phyloP scores from a whole-genome alignment of 805 yeast genomes.

The Osmozyma mogii region DNA sequence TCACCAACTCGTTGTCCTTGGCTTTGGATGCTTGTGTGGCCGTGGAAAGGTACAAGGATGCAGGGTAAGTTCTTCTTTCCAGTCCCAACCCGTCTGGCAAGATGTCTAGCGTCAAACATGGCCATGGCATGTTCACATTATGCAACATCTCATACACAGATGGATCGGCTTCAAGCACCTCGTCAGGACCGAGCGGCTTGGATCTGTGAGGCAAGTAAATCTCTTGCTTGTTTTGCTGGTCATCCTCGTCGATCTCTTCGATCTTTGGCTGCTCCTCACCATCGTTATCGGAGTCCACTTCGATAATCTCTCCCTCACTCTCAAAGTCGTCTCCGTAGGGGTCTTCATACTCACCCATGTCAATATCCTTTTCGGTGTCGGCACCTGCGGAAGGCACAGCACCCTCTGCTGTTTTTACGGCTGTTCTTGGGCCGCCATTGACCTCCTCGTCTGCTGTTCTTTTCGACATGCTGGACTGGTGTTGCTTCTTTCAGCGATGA shows the following conservation, averaged over 20 bases:
- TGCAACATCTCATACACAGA: slow-evolving; percentile 95
- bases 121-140: slow-evolving; percentile 92
- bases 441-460: slow-evolving; percentile 11
- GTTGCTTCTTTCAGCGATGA: too few relatives aligned
- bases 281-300: slow-evolving; percentile 57
- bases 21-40: slow-evolving; percentile 89
- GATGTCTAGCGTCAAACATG: slow-evolving; percentile 85
- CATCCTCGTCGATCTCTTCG: slow-evolving; percentile 25
- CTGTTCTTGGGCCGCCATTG: slow-evolving; percentile 15
- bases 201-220: slow-evolving; percentile 85
- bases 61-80: slow-evolving; percentile 88
- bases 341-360: slow-evolving; percentile 82
- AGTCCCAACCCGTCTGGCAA: slow-evolving; percentile 80
- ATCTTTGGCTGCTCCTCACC: slow-evolving; percentile 25
- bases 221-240: slow-evolving; percentile 18
- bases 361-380: slow-evolving; percentile 35
- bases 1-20: slow-evolving; percentile 82
- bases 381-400: slow-evolving; percentile 35
- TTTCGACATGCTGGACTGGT: slow-evolving; percentile 10
- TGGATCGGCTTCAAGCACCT: slow-evolving; percentile 94
- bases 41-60: slow-evolving; percentile 74
- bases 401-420: slow-evolving; percentile 27
- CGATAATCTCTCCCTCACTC: slow-evolving; percentile 84
- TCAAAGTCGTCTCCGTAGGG: slow-evolving; percentile 88
- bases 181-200: slow-evolving; percentile 89